phyloP scores from a whole-genome alignment of 2,329 filamentous ascomycete species.

The Cercospora berteroae region DNA sequence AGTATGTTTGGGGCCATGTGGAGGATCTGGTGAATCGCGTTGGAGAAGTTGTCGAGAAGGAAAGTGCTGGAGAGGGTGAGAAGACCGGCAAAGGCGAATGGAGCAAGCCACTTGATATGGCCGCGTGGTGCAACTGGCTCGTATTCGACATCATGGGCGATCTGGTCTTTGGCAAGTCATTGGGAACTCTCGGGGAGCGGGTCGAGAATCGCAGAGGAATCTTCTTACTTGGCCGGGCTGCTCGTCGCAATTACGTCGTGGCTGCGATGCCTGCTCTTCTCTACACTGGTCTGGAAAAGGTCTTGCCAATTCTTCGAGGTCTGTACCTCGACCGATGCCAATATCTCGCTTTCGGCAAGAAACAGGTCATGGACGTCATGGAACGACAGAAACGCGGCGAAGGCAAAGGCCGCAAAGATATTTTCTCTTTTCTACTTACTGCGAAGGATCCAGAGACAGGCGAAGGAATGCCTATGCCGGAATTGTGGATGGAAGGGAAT shows the following conservation, averaged over 20 bases:
- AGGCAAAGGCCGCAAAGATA: slow-evolving; percentile 26
- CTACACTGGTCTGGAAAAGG: slow-evolving; percentile 27
- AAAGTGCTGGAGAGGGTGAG: slow-evolving; percentile 7
- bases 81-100: slow-evolving; percentile 16
- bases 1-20: slow-evolving; percentile 28
- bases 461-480: slow-evolving; percentile 42
- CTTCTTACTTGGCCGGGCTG: slow-evolving; percentile 45
- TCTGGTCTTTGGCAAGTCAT: slow-evolving; percentile 43
- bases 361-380: slow-evolving; percentile 31
- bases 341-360: slow-evolving; percentile 34
- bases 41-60: slow-evolving; percentile 7
- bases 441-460: slow-evolving; percentile 39
- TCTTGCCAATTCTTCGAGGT: slow-evolving; percentile 27
- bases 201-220: slow-evolving; percentile 41
- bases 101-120: slow-evolving; percentile 28
- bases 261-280: slow-evolving; percentile 32
- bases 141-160: slow-evolving; percentile 55
- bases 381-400: slow-evolving; percentile 27
- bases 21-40: slow-evolving; percentile 22
- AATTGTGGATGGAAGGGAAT: slow-evolving; percentile 52
- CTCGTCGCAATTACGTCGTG: slow-evolving; percentile 47
- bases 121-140: slow-evolving; percentile 40
- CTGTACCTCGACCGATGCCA: slow-evolving; percentile 28
- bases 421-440: slow-evolving; percentile 29
- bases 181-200: slow-evolving; percentile 29